Percentiles rank a stretch among this genome's conserved stretches.
These are phyloP conservation scores for Candida ponderosae DNA, from an alignment of 805 yeast genomes.

Conservation along the genomic window DNA sequence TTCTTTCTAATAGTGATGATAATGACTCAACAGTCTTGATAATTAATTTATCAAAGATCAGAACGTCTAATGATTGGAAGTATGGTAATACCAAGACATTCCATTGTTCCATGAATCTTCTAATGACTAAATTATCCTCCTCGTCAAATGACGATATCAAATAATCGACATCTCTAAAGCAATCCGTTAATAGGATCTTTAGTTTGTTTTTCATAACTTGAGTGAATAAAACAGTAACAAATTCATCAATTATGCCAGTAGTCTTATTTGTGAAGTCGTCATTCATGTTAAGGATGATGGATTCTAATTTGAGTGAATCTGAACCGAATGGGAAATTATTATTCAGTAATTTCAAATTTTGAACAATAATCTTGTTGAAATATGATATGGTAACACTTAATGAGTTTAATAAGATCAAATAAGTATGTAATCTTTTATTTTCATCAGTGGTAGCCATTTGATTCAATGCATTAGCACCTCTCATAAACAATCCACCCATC, in stretches of 20 bases:
- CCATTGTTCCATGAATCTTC: constrained; percentile 61
- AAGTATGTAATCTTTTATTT: constrained; percentile 45
- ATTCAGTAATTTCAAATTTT: constrained; percentile 21
- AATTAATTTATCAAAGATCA: constrained; percentile 43
- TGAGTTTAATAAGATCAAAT: constrained; percentile 65
- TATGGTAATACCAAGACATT: constrained; percentile 57
- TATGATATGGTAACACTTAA: constrained; percentile 56
- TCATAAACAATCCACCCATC: constrained; percentile 27
- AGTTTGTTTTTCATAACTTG: constrained; percentile 39
- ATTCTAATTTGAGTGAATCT: constrained; percentile 21
- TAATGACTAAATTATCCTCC: constrained; percentile 26
- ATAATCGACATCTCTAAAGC: constrained; percentile 23
- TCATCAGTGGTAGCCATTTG: constrained; percentile 34
- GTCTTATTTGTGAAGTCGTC: constrained; percentile 19
- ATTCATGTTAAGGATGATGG: constrained; percentile 18
- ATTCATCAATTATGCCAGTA: constrained; percentile 26
- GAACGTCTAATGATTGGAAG: constrained; percentile 44
- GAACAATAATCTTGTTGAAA: constrained; percentile 31
- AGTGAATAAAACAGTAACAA: constrained; percentile 35
- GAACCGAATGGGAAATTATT: constrained; percentile 31
- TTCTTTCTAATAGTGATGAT: constrained; percentile 53
- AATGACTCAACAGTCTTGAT: constrained; percentile 43
- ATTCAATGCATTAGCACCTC: constrained; percentile 36
- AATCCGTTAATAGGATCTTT: constrained; percentile 33
- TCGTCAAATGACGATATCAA: constrained; percentile 22